Percentiles rank a stretch among this genome's conserved stretches.
phyloP scores from a whole-genome alignment of 768 basidiomycete genomes.

The Leucocoprinus sp. region DNA sequence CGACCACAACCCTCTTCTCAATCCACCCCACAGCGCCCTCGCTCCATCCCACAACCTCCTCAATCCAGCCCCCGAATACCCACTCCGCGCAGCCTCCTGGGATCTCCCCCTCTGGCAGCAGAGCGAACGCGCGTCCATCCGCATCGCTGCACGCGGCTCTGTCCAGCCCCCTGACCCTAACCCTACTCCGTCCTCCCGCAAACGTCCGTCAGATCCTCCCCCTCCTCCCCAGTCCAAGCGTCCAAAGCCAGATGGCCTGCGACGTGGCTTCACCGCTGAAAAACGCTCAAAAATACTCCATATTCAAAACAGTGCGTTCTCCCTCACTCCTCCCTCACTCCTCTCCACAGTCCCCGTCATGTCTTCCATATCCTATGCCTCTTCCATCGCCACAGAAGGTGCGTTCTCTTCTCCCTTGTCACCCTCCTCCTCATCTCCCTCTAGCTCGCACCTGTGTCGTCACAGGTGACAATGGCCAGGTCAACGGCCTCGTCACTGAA shows the following conservation, averaged over 20 bases:
- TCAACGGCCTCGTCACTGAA: conserved; percentile 11
- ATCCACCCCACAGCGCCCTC: too few species aligned
- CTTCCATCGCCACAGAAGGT: too few species aligned
- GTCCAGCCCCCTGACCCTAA: conserved; percentile 17
- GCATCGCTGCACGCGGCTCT: conserved; percentile 45
- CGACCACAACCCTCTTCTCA: conserved; percentile 5
- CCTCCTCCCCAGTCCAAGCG: too few species aligned
- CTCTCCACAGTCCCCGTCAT: conserved; percentile 3
- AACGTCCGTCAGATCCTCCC: too few species aligned
- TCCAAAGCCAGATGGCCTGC: too few species aligned
- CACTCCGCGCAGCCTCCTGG: conserved; percentile 15
- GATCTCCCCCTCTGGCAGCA: conserved; percentile 33
- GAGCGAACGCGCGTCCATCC: conserved; percentile 48
- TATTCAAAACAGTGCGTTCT: conserved; percentile 51
- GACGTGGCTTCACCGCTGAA: conserved; percentile 63
- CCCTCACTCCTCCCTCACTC: not conserved
- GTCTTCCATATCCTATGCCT: too few species aligned
- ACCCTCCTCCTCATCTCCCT: not conserved
- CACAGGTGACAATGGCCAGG: conserved; percentile 11
- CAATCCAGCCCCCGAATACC: too few species aligned
- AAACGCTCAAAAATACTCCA: conserved; percentile 66
- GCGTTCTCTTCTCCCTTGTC: too few species aligned
- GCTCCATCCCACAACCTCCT: too few species aligned
- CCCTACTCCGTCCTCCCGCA: conserved; percentile 6
- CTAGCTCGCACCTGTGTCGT: conserved; percentile 22